Conservation (phyloP, 129 eudicot species). For the Flaveria trinervia region DNA sequence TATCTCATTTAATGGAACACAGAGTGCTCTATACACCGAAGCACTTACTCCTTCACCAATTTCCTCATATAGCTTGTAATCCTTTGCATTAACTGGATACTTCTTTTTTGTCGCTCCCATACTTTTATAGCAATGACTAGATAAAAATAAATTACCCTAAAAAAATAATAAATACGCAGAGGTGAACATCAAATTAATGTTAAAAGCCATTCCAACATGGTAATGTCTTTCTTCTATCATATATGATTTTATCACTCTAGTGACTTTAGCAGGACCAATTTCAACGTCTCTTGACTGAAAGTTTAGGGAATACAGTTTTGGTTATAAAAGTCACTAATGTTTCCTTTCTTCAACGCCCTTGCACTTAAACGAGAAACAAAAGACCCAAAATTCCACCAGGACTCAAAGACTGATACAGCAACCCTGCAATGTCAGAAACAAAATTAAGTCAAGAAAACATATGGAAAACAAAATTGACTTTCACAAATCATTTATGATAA, state of each 20-base stretch:
- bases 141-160: not conserved
- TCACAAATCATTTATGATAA: not conserved
- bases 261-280: not conserved
- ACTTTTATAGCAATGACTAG: constrained; percentile 14
- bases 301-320: too few relatives aligned
- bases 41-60: constrained; percentile 97
- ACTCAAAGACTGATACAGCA: constrained; percentile 17
- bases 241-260: constrained; percentile 6
- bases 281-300: too few relatives aligned
- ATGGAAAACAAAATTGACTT: not conserved
- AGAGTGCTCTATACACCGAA: constrained; percentile 77
- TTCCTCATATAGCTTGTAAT: constrained; percentile 75
- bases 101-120: constrained; percentile 58
- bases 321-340: not conserved
- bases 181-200: constrained; percentile 7
- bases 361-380: not conserved
- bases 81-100: constrained; percentile 62
- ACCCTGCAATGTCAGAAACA: constrained; percentile 24
- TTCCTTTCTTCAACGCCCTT: not conserved
- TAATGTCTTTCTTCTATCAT: constrained; percentile 34
- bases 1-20: constrained; percentile 74
- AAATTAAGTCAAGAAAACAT: not conserved
- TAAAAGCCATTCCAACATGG: constrained; percentile 31
- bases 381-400: not conserved
- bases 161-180: not conserved